A percentile compares a stretch with the other conserved stretches of the same genome.
Evolutionary conservation across 2,329 filamentous ascomycete species (phyloP).

Genomic region (Setomelanomma holmii): DNA sequence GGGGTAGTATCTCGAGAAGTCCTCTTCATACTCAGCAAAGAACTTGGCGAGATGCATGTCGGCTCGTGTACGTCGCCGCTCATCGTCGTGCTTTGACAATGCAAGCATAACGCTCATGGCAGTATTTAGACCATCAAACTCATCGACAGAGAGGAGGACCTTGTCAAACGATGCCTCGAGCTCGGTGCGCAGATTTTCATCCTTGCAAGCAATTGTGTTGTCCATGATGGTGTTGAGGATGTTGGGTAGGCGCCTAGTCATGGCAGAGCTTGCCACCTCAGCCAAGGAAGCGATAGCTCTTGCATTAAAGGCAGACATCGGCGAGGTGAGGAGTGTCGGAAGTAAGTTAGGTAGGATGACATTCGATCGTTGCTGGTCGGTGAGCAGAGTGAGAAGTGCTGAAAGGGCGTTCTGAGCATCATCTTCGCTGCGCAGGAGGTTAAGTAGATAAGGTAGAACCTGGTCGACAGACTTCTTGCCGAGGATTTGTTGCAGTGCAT

Average conservation of each 20-base stretch:
- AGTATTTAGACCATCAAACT: constrained; percentile 93
- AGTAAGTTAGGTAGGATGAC: constrained; percentile 96
- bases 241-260: constrained; percentile 86
- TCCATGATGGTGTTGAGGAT: constrained; percentile 96
- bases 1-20: constrained; percentile 95
- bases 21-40: constrained; percentile 79
- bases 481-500: constrained; percentile 89
- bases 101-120: constrained; percentile 92
- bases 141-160: constrained; percentile 90
- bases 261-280: constrained; percentile 85
- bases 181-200: constrained; percentile 76
- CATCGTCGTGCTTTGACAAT: constrained; percentile 91
- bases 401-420: constrained; percentile 92
- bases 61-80: constrained; percentile 79
- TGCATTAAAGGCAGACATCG: constrained; percentile 94
- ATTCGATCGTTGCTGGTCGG: constrained; percentile 90
- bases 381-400: constrained; percentile 90
- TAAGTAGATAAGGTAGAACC: constrained; percentile 90
- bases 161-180: constrained; percentile 84
- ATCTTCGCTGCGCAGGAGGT: constrained; percentile 82
- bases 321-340: constrained; percentile 86
- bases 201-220: constrained; percentile 79
- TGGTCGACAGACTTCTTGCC: constrained; percentile 96
- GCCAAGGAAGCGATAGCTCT: constrained; percentile 91
- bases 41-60: constrained; percentile 84